Conservation (phyloP, 495 filamentous ascomycete genomes). For the Talaromyces trachyspermus region DNA sequence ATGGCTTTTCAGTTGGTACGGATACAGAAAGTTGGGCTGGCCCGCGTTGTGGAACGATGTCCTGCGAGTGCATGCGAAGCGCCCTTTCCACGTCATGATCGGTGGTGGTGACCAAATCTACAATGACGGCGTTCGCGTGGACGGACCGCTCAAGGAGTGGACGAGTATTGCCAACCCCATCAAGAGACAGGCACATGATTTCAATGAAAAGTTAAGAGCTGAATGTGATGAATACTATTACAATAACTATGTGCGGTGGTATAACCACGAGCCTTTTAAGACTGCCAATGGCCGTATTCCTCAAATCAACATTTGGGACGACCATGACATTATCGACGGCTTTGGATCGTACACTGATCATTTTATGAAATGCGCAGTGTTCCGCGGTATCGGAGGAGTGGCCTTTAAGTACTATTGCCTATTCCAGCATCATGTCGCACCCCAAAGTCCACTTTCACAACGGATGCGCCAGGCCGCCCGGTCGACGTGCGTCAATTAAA, state of each 20-base stretch:
- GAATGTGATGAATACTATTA: conserved; percentile 88
- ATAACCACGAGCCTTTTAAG: conserved; percentile 74
- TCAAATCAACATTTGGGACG: conserved; percentile 93
- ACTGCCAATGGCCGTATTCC: conserved; percentile 79
- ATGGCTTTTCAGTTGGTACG: conserved; percentile 90
- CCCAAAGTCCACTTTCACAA: conserved; percentile 79
- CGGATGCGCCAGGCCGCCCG: conserved; percentile 50
- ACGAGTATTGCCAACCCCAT: conserved; percentile 73
- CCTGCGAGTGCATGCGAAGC: conserved; percentile 55
- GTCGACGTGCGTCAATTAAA: conserved; percentile 59
- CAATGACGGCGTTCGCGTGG: conserved; percentile 80
- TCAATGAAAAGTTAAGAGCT: conserved; percentile 61
- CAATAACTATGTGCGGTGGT: conserved; percentile 86
- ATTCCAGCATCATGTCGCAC: conserved; percentile 87
- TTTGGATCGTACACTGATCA: conserved; percentile 90
- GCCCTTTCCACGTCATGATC: conserved; percentile 91
- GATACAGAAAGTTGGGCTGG: conserved; percentile 81
- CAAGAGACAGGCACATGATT: conserved; percentile 70
- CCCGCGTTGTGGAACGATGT: conserved; percentile 89
- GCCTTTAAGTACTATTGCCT: conserved; percentile 88
- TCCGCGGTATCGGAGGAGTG: conserved; percentile 81
- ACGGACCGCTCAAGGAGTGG: conserved; percentile 73
- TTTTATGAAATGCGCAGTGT: conserved; percentile 89
- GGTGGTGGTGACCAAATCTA: conserved; percentile 96
- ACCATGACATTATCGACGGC: conserved; percentile 87